Conservation (phyloP, 192 early-diverging fungal species). For the Coemansia sp. region DNA sequence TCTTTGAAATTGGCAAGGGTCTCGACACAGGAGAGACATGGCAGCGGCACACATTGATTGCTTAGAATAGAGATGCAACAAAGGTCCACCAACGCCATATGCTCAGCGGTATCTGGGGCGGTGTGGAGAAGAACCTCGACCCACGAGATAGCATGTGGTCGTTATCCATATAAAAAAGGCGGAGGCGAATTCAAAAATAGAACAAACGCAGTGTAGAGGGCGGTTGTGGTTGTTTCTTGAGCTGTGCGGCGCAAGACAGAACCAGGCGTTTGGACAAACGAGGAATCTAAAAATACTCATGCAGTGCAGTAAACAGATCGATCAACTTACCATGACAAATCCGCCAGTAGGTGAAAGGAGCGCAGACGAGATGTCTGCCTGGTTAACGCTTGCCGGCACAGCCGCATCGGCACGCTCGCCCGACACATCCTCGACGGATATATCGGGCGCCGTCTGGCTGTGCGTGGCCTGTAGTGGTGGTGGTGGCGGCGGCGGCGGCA, state of each 20-base stretch:
- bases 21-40: background rate
- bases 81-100: background rate
- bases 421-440: background rate
- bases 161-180: background rate
- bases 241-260: background rate
- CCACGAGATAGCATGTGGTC: background rate
- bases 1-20: background rate
- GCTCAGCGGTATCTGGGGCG: background rate
- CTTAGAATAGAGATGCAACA: background rate
- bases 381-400: background rate
- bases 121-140: background rate
- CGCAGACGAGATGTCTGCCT: background rate
- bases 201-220: background rate
- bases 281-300: constrained; percentile 3
- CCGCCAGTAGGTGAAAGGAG: constrained; percentile 15
- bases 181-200: background rate
- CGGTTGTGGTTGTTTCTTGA: background rate
- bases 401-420: background rate
- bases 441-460: background rate
- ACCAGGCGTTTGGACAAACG: background rate
- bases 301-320: constrained; percentile 7
- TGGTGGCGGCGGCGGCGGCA: background rate
- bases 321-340: constrained; percentile 30
- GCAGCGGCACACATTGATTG: background rate
- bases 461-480: background rate